These are phyloP conservation scores for Fusarium tricinctum DNA, from an alignment of 2,329 filamentous ascomycete genomes.

Conservation along the genomic window DNA sequence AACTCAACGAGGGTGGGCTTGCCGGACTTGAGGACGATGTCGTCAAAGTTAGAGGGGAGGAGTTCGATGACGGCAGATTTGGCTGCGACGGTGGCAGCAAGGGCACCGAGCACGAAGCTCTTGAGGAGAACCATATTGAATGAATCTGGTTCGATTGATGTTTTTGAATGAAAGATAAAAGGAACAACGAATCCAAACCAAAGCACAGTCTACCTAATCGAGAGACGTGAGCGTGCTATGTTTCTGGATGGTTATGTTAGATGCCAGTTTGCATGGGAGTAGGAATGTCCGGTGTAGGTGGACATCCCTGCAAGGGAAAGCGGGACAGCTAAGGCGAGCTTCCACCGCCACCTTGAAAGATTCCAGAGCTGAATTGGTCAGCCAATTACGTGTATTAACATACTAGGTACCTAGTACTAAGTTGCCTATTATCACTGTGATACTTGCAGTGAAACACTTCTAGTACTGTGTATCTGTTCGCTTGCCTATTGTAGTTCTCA, in stretches of 20 bases:
- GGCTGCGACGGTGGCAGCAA: conserved; percentile 71
- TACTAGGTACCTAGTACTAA: no score
- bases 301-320: conserved; percentile 36
- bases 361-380: not conserved
- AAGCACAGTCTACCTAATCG: conserved; percentile 23
- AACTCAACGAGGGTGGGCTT: conserved; percentile 98
- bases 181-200: conserved; percentile 8
- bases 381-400: conserved; percentile 3
- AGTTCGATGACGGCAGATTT: conserved; percentile 92
- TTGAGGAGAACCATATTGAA: conserved; percentile 69
- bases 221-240: conserved; percentile 28
- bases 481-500: conserved; percentile 25
- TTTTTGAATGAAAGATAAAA: not conserved
- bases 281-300: conserved; percentile 37
- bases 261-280: conserved; percentile 53
- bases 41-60: conserved; percentile 90
- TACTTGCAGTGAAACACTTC: not conserved
- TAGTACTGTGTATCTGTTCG: not conserved
- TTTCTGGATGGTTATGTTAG: conserved; percentile 37
- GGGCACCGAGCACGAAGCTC: conserved; percentile 70
- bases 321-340: conserved; percentile 46
- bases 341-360: conserved; percentile 11
- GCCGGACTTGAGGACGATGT: conserved; percentile 87
- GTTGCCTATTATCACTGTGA: not conserved
- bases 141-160: conserved; percentile 15